Evolutionary conservation across 2,329 filamentous ascomycete species (phyloP), one percentile per base, ranked within the genome.

Genomic region (Alternaria ethzedia): DNA sequence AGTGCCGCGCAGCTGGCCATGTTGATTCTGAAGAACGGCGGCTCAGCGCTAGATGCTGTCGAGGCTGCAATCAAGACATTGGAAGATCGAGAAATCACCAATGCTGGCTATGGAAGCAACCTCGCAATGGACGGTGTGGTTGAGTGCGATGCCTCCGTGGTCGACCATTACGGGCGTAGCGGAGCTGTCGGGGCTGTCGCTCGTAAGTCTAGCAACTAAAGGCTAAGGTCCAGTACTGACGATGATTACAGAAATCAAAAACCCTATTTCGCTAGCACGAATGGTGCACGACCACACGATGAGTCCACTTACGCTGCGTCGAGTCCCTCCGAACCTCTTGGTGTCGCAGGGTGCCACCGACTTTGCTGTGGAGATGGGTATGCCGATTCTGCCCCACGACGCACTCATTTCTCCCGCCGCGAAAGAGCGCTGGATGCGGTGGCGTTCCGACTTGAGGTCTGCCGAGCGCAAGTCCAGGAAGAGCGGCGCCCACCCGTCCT

Each of bases 61-160:
- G 96, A 97, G 80, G 90, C 91, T 54, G 93, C 96, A 28, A 89
- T 99, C 73, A 92, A 91, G 70, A 85, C 93, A 20, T 88, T 99
- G 17, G 96, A 99, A 81, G 93, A 99, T 77, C 90, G 91, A 61
- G 94, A 97, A 74, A 96, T 99, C 69, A 99, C 96, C 36, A 99
- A 99, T 78, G 92, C 95, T 41, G 96, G 96, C 0, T 98, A 92
- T 77, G 96, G 96, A 50, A 99, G 96, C 81, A 99, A 99, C 74
- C 84, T 99, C 23, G 90, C 93, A 47, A 92, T 97, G 66, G 91
- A 97, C 70, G 96, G 96, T 2, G 88, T 89, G 1, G 96, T 98
- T 12, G 96, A 99, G 79, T 96, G 94, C 71, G 96, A 99, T 83
- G 96, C 96, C 59, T 94, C 93, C 0, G 88, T 99, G 57, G 91